Base-by-base conservation (phyloP, 2,329 filamentous ascomycete genomes). In the Colletotrichum costaricense region DNA sequence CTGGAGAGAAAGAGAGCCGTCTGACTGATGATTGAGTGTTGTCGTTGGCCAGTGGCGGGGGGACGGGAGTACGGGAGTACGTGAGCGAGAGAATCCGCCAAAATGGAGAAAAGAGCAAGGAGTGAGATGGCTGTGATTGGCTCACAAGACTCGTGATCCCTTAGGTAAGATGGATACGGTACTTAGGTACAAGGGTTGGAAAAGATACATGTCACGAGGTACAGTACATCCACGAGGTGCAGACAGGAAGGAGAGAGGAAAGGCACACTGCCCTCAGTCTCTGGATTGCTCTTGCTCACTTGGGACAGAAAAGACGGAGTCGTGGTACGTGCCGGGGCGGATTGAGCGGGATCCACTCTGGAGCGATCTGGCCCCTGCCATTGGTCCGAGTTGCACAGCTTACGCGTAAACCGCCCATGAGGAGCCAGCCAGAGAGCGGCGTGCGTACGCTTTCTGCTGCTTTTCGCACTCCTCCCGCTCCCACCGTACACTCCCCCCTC, bases 361-460 rank as follows among this genome's bases (percentile, higher is more conserved):
- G 3, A 73, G 2, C 35, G 30, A 67, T 58, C 56, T 67, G 38
- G 46, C 12, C 11, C 24, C 52, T 65, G 19, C 9, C 35, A 80
- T 80, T 80, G 78, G 78, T 62, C 63, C 26, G 63, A 69, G 74
- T 74, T 75, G 72, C 75, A 76, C 76, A 78, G 79, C 78, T 80
- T 76, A 80, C 79, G 79, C 79, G 79, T 80, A 80, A 78, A 76
- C 74, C 74, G 75, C 59, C 74, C 74, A 73, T 73, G 73, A 68
- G 74, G 72, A 75, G 66, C 63, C 55, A 69, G 52, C 54, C 74
- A 71, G 62, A 65, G 62, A 42, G 63, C 60, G 69, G 70, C 70
- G 70, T 72, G 69, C 69, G 70, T 73, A 72, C 63, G 69, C 70
- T 57, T 52, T 63, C 63, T 72, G 55, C 52, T 60, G 33, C 66